Evolutionary conservation across 73 alveolate species (phyloP), one percentile per base, ranked within the genome.

Genomic region (Breviolum minutum): DNA sequence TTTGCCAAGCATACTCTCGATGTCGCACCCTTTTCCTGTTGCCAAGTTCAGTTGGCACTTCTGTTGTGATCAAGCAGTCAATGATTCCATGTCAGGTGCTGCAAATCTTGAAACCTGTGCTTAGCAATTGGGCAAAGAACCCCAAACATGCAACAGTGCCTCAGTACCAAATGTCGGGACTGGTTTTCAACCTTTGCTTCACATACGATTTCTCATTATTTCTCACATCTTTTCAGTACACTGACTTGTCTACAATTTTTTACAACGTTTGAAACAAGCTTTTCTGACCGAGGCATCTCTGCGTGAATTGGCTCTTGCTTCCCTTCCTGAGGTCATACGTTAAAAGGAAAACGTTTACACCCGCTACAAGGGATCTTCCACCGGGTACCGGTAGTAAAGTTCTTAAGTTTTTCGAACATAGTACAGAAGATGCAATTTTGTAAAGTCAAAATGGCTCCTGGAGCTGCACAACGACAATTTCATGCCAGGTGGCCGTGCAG

Each of bases 401-500:
- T 40, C 54, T 40, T 40, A 40, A 40, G 54, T 3, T 40, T 40
- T 40, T 40, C 5, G 54, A 40, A 40, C 54, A n/a, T n/a, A n/a
- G n/a, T n/a, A n/a, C n/a, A n/a, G n/a, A n/a, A n/a, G n/a, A n/a
- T n/a, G n/a, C n/a, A n/a, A n/a, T n/a, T n/a, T n/a, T n/a, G n/a
- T n/a, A n/a, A n/a, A n/a, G n/a, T n/a, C n/a, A n/a, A n/a, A 32
- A 16, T 27, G 66, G 88, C 81, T 19, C 24, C 27, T 70, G n/a
- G n/a, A n/a, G n/a, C n/a, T n/a, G n/a, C n/a, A 68, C 17, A 4
- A 68, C n/a, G 24, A 68, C 77, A 68, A 13, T 22, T 13, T 16
- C 24, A 29, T 13, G 92, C 48, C 81, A 92, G 98, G 98, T 74
- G 64, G 98, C 91, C 63, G 7, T 92, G 14, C 54, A 92, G 98